Conservation (phyloP, 2,329 filamentous ascomycete genomes). For the Ceratocystis harringtonii region DNA sequence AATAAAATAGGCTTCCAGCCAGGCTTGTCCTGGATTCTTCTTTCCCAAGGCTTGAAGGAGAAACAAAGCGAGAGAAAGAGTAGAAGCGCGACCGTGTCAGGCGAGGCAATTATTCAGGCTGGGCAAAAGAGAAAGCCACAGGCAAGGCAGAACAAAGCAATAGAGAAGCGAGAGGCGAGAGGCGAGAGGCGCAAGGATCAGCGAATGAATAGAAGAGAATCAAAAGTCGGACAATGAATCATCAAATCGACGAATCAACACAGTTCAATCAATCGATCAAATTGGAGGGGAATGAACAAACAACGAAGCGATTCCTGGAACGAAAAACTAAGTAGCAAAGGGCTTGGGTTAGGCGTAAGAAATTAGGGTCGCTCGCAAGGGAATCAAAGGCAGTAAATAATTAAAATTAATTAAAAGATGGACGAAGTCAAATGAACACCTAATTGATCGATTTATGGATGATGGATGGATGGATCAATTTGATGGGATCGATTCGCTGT, state of each 20-base stretch:
- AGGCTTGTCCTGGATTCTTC: background rate
- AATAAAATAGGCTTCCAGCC: too few species aligned
- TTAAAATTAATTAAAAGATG: background rate
- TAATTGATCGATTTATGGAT: too few species aligned
- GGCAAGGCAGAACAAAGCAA: background rate
- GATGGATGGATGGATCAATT: too few species aligned
- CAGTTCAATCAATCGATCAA: background rate
- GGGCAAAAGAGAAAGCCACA: background rate
- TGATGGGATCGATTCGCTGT: too few species aligned
- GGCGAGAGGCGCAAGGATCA: background rate
- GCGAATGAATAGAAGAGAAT: background rate
- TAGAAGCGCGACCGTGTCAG: background rate
- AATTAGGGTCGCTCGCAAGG: background rate
- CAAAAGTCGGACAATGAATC: background rate
- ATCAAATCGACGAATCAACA: background rate
- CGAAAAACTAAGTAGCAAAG: background rate
- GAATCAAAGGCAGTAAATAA: background rate
- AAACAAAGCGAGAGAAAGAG: background rate
- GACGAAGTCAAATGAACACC: background rate
- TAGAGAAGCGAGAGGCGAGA: too few species aligned
- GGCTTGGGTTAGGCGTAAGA: background rate
- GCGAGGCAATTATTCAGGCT: background rate
- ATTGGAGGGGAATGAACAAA: background rate
- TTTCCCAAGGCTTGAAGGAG: background rate
- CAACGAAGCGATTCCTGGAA: background rate